Evolutionary conservation across 305 asterid genomes (phyloP).

Genomic region (Withania somnifera): DNA sequence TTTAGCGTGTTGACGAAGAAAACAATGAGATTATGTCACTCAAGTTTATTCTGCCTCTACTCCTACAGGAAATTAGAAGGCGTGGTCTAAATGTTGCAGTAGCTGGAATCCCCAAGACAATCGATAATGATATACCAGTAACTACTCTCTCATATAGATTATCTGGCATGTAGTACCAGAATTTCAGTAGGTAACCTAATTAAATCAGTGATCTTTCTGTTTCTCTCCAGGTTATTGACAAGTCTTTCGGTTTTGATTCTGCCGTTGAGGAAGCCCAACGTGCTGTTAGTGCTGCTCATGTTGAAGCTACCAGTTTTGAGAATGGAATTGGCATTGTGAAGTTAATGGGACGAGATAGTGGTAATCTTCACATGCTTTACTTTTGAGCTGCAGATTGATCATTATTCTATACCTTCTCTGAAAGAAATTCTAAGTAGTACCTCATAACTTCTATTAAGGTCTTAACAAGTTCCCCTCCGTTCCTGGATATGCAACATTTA

Average conservation of each 20-base stretch:
- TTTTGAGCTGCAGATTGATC: neutral
- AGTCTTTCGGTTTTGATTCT: conserved; percentile 44
- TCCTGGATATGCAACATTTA: neutral
- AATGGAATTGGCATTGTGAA: conserved; percentile 45
- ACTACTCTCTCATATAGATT: neutral
- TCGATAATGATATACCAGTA: conserved; percentile 93
- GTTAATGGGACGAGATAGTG: conserved; percentile 44
- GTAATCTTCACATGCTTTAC: conserved; percentile 9
- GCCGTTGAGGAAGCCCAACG: conserved; percentile 50
- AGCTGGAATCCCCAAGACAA: conserved; percentile 91
- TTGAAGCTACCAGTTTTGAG: conserved; percentile 46
- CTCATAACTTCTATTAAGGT: neutral
- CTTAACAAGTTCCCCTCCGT: neutral
- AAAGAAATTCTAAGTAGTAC: neutral
- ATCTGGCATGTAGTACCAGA: neutral
- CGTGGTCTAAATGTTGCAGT: conserved; percentile 77
- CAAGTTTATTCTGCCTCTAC: neutral
- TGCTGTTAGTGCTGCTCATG: conserved; percentile 48
- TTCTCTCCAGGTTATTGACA: conserved; percentile 30
- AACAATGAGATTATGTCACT: neutral
- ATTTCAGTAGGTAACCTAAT: neutral
- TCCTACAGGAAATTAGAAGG: conserved; percentile 60
- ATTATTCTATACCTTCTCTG: neutral
- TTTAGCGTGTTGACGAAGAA: neutral
- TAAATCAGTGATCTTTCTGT: neutral